Base-by-base conservation (phyloP, 768 basidiomycete species). In the Kwoniella europaea region DNA sequence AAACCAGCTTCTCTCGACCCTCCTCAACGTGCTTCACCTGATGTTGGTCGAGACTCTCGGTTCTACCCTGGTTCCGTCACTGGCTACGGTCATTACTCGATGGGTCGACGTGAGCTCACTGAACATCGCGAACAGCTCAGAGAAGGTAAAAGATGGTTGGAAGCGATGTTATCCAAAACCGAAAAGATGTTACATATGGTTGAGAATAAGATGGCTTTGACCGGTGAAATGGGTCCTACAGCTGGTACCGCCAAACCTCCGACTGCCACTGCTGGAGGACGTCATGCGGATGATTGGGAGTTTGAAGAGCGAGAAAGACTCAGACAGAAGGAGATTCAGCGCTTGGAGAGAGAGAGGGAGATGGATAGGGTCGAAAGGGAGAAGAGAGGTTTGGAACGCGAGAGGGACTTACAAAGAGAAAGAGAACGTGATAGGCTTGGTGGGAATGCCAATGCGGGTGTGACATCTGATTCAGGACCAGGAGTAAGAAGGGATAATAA, bases 81-180 rank as follows among this genome's bases (percentile, higher is more conserved):
- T 56, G 74, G 70, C 5, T 73, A 76, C 41, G 66, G 74, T 43
- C 79, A 78, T 29, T 74, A 76, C 63, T 44, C 72, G 2, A 74
- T 79, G 71, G 76, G 74, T 60, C 73, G 78, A 7, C 76, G 79
- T 9, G 82, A 83, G 63, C 73, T 83, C 1, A 43, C 65, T 15
- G 82, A 83, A 55, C 82, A 83, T 56, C 78, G 81, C 10, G 82
- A 83, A 57, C 77, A 80, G 60, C 75, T 83, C 4, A 67, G 82
- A 20, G 81, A 83, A 52, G 81, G 81, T 68, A 81, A 80, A 61
- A 59, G 73, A 58, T 83, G 82, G 82, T 67, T 83, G 13, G 82
- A 83, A 35, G 71, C 64, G 24, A 82, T 78, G 74, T 58, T 83
- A 41, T 29, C 72, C 42, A 78, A 77, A 67, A 82, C 81, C 18